Base-by-base conservation (phyloP, 805 yeast species). In the Schizosaccharomyces lindneri region DNA sequence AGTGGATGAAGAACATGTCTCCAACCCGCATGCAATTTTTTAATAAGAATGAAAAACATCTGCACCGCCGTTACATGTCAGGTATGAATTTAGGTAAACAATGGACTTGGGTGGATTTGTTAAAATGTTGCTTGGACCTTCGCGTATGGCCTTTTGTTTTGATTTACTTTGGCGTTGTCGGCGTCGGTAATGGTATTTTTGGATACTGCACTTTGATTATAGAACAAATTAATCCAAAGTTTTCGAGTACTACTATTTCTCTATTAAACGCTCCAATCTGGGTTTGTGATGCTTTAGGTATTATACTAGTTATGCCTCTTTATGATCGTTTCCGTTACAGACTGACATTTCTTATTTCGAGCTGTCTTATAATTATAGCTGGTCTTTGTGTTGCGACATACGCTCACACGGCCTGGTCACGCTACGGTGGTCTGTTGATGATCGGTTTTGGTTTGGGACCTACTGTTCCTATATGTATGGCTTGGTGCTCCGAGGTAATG, bases 141-240 rank as follows among this genome's bases (percentile, higher is more conserved):
- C 76, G 93, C 65, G 75, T 83, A 55, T 86, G 89, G 89, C 93
- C 95, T 1, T 71, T 87, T 63, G 74, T 85, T 57, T 75, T 87
- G 72, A 87, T 87, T 95, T 87, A 87, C 72, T 87, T 87, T 69
- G 95, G 95, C 21, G 95, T 85, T 24, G 95, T 87, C 31, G 95
- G 95, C 59, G 81, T 87, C n/a, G 95, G 95, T 0, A 82, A 78
- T 67, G 95, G 95, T 41, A 73, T 87, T 60, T 88, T 88, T 41
- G 90, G 83, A 24, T 87, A 84, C 71, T 95, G 89, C 4, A 82
- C 95, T 3, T 81, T 90, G 7, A 79, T 87, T 65, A 83, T 87
- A 66, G 71, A 76, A 60, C 78, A 79, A 4, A 81, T 83, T 65
- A 81, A 85, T 68, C 83, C 90, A 1, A 65, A 68, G 5, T 74